Evolutionary conservation across 306 rosid genomes (phyloP).

Genomic region (Gastrolobium bilobum): DNA sequence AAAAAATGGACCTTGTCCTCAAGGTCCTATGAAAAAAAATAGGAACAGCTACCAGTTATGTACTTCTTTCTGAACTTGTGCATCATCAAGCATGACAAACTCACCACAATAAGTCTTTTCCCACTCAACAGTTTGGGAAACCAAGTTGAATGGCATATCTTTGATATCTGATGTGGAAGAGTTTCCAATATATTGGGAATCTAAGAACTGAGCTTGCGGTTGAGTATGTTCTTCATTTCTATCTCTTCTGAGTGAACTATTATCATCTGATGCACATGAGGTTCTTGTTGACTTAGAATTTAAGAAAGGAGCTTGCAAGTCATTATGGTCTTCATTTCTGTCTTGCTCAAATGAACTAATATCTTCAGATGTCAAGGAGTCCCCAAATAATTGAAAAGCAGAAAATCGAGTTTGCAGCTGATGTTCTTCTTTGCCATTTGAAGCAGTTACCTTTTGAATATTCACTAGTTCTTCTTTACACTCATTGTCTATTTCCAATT

Average conservation of each 20-base stretch:
- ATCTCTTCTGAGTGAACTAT: slow-evolving; percentile 29
- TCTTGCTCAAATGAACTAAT: slow-evolving; percentile 48
- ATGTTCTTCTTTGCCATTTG: slow-evolving; percentile 60
- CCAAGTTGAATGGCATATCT: slow-evolving; percentile 42
- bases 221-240: not conserved
- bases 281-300: slow-evolving; percentile 13
- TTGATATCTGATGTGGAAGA: slow-evolving; percentile 49
- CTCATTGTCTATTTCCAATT: slow-evolving; percentile 37
- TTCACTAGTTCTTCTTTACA: slow-evolving; percentile 48
- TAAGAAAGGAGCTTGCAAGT: not conserved
- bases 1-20: no score
- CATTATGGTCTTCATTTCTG: not conserved
- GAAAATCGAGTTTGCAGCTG: slow-evolving; percentile 55
- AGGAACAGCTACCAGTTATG: no score
- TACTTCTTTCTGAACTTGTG: slow-evolving; percentile 48
- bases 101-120: slow-evolving; percentile 39
- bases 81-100: slow-evolving; percentile 41
- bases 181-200: slow-evolving; percentile 30
- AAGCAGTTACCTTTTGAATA: slow-evolving; percentile 49
- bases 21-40: no score
- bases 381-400: slow-evolving; percentile 61
- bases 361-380: slow-evolving; percentile 63
- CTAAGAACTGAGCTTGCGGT: not conserved
- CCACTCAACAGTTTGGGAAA: slow-evolving; percentile 45
- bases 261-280: slow-evolving; percentile 31